Evolutionary conservation across 768 basidiomycete species (phyloP).

Genomic region (Leucocoprinus leucothites): DNA sequence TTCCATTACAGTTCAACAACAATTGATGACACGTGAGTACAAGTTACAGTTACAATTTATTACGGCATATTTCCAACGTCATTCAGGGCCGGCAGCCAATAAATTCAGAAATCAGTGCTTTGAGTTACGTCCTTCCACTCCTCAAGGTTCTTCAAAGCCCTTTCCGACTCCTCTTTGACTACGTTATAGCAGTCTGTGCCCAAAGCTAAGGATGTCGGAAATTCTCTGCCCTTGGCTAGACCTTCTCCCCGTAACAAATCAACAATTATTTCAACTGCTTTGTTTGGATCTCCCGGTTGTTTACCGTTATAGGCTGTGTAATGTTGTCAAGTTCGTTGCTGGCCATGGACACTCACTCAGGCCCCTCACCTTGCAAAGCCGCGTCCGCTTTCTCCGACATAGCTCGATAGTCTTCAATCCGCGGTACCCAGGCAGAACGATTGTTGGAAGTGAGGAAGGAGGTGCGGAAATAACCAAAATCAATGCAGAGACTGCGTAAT

Average conservation of each 20-base stretch:
- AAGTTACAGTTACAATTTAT: no score
- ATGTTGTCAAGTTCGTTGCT: not conserved
- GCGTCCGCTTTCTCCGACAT: constrained; percentile 22
- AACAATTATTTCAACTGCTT: constrained; percentile 30
- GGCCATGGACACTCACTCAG: no score
- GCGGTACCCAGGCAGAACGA: constrained; percentile 24
- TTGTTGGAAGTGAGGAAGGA: constrained; percentile 26
- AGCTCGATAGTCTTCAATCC: constrained; percentile 31
- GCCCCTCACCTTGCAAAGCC: constrained; percentile 24
- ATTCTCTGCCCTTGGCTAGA: constrained; percentile 24
- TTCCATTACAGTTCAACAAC: not conserved
- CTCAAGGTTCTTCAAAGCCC: constrained; percentile 20
- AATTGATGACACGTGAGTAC: not conserved
- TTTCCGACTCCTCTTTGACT: constrained; percentile 19
- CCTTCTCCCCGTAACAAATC: constrained; percentile 31
- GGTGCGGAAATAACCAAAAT: constrained; percentile 39
- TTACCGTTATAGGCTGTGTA: constrained; percentile 30
- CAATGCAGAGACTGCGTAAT: constrained; percentile 32
- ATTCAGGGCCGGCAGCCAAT: no score
- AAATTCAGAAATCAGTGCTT: constrained; percentile 20
- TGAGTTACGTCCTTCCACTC: constrained; percentile 29
- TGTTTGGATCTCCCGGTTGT: constrained; percentile 34
- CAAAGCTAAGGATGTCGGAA: constrained; percentile 25
- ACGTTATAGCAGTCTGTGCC: constrained; percentile 28
- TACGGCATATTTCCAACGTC: no score